Evolutionary conservation across 228 moss, liverwort and hornwort species (phyloP).

Genomic region (Sphagnum magellanicum): DNA sequence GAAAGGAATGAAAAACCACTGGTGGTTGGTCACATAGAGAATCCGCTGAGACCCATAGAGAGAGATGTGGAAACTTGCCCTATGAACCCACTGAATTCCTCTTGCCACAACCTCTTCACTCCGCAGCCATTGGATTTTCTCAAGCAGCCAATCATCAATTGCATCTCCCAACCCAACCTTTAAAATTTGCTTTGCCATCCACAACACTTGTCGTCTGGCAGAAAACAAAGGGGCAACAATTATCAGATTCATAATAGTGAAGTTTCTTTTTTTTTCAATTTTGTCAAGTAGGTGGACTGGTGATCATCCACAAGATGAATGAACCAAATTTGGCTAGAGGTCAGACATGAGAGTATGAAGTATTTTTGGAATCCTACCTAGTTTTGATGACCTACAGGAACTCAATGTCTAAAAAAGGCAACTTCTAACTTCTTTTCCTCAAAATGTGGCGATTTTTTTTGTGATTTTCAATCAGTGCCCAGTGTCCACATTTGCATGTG

Average conservation of each 20-base stretch:
- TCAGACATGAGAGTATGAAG: too few species aligned
- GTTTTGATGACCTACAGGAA: too few species aligned
- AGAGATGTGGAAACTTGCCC: conserved; percentile 12
- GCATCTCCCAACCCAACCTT: conserved; percentile 66
- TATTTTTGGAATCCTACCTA: too few species aligned
- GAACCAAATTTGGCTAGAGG: too few species aligned
- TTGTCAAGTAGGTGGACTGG: too few species aligned
- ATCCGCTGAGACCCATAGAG: background rate
- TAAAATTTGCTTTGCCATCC: conserved; percentile 63
- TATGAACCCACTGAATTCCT: conserved; percentile 45
- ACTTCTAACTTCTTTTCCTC: background rate
- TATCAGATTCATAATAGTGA: too few species aligned
- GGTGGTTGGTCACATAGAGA: background rate
- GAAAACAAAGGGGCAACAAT: background rate
- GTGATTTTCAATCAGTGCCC: background rate
- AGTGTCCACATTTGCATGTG: background rate
- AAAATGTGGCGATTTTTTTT: background rate
- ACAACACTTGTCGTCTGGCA: conserved; percentile 54
- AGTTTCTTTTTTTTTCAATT: too few species aligned
- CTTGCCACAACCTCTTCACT: conserved; percentile 55
- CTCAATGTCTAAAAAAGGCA: too few species aligned
- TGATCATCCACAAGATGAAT: too few species aligned
- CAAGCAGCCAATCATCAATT: conserved; percentile 57
- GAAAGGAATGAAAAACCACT: background rate
- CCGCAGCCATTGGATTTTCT: conserved; percentile 58